These are phyloP conservation scores for Cladosporium sp. DNA, from an alignment of 2,329 filamentous ascomycete genomes.

Conservation along the genomic window DNA sequence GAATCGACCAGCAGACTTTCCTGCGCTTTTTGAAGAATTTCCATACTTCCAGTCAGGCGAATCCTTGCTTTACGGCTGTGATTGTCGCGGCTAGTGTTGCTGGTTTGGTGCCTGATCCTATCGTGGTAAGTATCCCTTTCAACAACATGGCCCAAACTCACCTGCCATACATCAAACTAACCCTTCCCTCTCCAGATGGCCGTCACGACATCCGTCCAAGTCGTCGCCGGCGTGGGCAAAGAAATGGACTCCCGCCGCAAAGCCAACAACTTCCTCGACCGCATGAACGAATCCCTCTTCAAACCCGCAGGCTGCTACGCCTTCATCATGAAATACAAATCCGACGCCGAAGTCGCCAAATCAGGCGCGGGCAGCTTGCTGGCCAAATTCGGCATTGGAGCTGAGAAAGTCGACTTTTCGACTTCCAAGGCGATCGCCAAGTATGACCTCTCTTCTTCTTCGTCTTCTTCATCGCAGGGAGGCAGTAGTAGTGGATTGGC, in stretches of 20 bases:
- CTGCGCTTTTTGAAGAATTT: conserved; percentile 46
- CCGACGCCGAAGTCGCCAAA: conserved; percentile 18
- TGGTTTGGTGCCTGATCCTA: conserved; percentile 26
- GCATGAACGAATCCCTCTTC: conserved; percentile 54
- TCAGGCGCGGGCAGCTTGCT: not conserved
- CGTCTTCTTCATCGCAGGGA: not conserved
- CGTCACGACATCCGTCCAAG: conserved; percentile 41
- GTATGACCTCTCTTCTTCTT: conserved; percentile 12
- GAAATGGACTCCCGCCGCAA: conserved; percentile 35
- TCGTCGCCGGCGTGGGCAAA: conserved; percentile 39
- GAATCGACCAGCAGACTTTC: conserved; percentile 47
- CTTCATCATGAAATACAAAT: conserved; percentile 43
- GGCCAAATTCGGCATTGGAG: conserved; percentile 15
- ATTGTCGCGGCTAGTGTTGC: conserved; percentile 32
- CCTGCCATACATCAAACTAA: not conserved
- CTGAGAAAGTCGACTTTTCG: conserved; percentile 31
- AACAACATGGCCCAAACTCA: not conserved
- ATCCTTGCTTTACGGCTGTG: conserved; percentile 28
- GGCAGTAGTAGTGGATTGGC: conserved; percentile 7
- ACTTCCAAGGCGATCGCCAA: conserved; percentile 32
- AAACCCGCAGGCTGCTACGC: conserved; percentile 52
- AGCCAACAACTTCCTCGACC: conserved; percentile 52
- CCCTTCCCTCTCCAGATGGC: conserved; percentile 40
- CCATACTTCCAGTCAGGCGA: conserved; percentile 39
- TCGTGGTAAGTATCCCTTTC: not conserved